phyloP scores from a whole-genome alignment of 495 filamentous ascomycete genomes.

The Annulohypoxylon stygium region DNA sequence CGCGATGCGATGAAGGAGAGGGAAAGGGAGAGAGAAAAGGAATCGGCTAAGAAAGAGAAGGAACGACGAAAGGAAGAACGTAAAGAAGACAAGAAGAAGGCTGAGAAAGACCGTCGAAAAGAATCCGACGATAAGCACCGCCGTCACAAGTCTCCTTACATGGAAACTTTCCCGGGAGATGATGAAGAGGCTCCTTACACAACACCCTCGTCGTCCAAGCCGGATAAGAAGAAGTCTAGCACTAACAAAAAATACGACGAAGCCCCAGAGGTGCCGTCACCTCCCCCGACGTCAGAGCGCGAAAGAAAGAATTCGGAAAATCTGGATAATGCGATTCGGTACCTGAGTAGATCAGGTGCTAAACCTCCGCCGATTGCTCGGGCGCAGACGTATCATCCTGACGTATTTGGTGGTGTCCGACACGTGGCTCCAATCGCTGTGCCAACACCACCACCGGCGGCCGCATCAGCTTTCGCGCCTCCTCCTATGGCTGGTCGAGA shows the following conservation, averaged over 20 bases:
- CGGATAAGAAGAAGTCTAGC: constrained; percentile 59
- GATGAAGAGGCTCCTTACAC: constrained; percentile 49
- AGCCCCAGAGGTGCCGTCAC: constrained; percentile 23
- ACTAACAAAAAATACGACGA: constrained; percentile 56
- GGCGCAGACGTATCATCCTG: constrained; percentile 49
- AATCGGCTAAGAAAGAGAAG: constrained; percentile 40
- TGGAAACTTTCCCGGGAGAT: constrained; percentile 50
- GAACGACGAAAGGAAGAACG: constrained; percentile 44
- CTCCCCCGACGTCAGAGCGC: constrained; percentile 38
- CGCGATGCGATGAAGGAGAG: constrained; percentile 47
- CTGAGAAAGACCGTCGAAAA: constrained; percentile 53
- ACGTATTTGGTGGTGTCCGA: constrained; percentile 26
- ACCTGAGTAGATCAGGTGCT: constrained; percentile 46
- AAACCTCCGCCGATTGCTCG: constrained; percentile 45
- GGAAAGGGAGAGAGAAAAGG: constrained; percentile 47
- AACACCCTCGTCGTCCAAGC: constrained; percentile 44
- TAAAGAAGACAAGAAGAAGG: constrained; percentile 52
- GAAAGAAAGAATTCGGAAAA: constrained; percentile 47
- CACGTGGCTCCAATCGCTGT: constrained; percentile 54
- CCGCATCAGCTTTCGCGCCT: constrained; percentile 39
- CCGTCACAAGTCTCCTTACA: constrained; percentile 50
- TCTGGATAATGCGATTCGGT: constrained; percentile 46
- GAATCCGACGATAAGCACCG: constrained; percentile 57
- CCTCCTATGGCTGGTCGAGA: constrained; percentile 43
- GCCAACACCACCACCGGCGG: constrained; percentile 50